A percentile compares a stretch with the other conserved stretches of the same genome.
These are phyloP conservation scores for Xanthoconium stramineum DNA, from an alignment of 768 basidiomycete genomes.

Conservation along the genomic window DNA sequence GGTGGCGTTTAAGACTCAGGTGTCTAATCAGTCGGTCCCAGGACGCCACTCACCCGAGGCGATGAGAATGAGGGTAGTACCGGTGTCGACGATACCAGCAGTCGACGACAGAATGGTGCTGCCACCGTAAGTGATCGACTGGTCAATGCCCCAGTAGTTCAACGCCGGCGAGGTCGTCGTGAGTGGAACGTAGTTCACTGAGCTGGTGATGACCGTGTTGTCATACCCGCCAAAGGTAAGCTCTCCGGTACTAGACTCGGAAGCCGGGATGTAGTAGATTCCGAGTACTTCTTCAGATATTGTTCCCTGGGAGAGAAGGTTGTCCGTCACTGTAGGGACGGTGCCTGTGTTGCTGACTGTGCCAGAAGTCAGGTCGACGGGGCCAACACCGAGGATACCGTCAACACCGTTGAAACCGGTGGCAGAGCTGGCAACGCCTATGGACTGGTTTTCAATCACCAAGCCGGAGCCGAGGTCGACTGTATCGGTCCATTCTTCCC, in stretches of 20 bases:
- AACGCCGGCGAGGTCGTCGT: not conserved
- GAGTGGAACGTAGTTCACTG: not conserved
- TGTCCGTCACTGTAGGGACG: conserved; percentile 36
- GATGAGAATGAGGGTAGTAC: conserved; percentile 30
- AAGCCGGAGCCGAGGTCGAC: conserved; percentile 1
- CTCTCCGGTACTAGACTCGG: conserved; percentile 3
- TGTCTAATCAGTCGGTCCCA: not conserved
- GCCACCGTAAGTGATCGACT: conserved; percentile 28
- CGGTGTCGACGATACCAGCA: conserved; percentile 36
- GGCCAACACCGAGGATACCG: conserved; percentile 40
- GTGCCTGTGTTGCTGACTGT: conserved; percentile 10
- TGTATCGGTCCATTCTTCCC: conserved; percentile 10
- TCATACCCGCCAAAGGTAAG: conserved; percentile 1
- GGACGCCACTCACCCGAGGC: conserved; percentile 14
- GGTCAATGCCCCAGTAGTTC: conserved; percentile 26
- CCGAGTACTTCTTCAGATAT: conserved; percentile 29
- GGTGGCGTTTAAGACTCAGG: not conserved
- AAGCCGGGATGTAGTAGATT: conserved; percentile 29
- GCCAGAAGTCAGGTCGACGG: conserved; percentile 30
- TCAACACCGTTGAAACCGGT: too few relatives aligned
- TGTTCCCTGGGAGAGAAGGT: conserved; percentile 27
- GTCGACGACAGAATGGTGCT: conserved; percentile 22
- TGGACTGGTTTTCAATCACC: conserved; percentile 28
- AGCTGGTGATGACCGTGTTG: not conserved
- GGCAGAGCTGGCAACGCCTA: conserved; percentile 33